Base-by-base conservation (phyloP, 2,329 filamentous ascomycete species). In the Coleophoma crateriformis region DNA sequence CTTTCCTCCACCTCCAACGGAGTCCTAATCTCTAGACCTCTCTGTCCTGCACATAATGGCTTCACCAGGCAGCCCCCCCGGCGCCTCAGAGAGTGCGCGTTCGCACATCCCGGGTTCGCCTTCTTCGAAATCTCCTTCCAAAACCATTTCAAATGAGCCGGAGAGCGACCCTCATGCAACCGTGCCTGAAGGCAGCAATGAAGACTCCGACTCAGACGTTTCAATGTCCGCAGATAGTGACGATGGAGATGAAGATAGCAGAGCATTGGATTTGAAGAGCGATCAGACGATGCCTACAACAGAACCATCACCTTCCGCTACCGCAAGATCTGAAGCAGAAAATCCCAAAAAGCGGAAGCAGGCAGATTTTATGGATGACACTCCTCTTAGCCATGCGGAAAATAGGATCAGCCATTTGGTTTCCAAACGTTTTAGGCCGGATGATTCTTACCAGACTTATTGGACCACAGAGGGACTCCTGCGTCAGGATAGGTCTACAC, bases 201-300 rank as follows among this genome's bases (percentile, higher is more conserved):
- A 61, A 54, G 59, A 62, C 44, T 67, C 65, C 34, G 58, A 51
- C 42, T 68, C 66, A 4, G 66, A 68, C 54, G 54, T 67, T 41
- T 67, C 65, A 39, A 68, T 68, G 66, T 62, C 60, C 47, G 59
- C 61, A 38, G 64, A 67, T 32, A 61, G 59, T 15, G 65, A 66
- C 32, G 62, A 64, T 37, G 61, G 63, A 51, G 58, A 63, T 38
- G 47, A 58, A 22, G 43, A 52, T 47, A 37, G 32, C 38, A 40
- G 48, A 22, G 45, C 38, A 14, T 43, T 40, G 33, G 20, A 45
- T 41, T 41, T 46, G 37, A 43, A 55, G 37, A 22, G 48, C 33
- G 48, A 51, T 20, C 32, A 50, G 19, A 35, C 15, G 44, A 12
- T 32, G n/a, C 37, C 50, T 13, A 34, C 35, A 42, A 35, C 33